These are phyloP conservation scores for Xylariales sp. DNA, from an alignment of 2,329 filamentous ascomycete genomes.

Conservation along the genomic window DNA sequence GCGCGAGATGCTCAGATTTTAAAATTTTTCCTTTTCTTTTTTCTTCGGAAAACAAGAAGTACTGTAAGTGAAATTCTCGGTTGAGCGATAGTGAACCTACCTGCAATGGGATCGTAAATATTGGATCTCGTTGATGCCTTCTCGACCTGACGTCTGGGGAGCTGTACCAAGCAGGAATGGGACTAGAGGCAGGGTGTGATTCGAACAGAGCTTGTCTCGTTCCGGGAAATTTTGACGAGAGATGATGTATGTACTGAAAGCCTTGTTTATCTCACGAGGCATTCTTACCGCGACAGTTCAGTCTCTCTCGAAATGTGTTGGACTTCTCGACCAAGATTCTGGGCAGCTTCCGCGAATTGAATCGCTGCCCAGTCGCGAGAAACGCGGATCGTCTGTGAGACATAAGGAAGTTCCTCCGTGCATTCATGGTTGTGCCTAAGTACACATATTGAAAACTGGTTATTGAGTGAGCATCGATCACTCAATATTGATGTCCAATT, in stretches of 20 bases:
- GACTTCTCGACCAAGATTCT: neutral
- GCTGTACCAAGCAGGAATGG: too few relatives aligned
- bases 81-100: too few relatives aligned
- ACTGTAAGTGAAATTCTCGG: too few relatives aligned
- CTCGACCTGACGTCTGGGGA: too few relatives aligned
- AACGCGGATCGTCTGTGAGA: neutral
- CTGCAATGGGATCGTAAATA: too few relatives aligned
- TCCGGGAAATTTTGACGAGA: conserved; percentile 18
- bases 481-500: conserved; percentile 4
- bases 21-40: too few relatives aligned
- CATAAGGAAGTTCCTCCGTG: neutral
- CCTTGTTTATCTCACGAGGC: neutral
- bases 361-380: neutral
- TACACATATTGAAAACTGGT: neutral
- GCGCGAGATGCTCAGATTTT: too few relatives aligned
- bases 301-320: neutral
- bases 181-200: too few relatives aligned
- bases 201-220: conserved; percentile 16
- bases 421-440: neutral
- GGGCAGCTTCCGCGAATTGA: neutral
- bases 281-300: neutral
- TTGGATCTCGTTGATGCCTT: too few relatives aligned
- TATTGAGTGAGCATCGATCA: too few relatives aligned
- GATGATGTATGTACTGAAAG: conserved; percentile 8
- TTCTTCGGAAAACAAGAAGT: too few relatives aligned